Evolutionary conservation across 116 monocot species (phyloP).

Genomic region (Papilionanthe hybrid): DNA sequence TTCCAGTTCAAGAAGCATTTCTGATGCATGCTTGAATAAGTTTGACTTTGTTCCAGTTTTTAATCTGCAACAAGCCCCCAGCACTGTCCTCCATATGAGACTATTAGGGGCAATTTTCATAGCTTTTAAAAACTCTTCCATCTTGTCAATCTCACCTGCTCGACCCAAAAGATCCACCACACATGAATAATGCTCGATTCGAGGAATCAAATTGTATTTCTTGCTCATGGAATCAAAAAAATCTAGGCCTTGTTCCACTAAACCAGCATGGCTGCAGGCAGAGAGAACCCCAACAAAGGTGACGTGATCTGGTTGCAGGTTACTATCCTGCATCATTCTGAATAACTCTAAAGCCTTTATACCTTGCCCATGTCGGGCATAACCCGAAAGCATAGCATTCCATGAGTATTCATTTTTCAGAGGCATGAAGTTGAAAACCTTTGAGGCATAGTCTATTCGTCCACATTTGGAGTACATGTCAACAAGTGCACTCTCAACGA

Average conservation of each 20-base stretch:
- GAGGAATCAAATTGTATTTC: constrained; percentile 29
- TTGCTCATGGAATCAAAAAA: constrained; percentile 40
- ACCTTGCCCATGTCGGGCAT: constrained; percentile 38
- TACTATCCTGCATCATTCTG: constrained; percentile 22
- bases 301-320: constrained; percentile 36
- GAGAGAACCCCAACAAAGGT: constrained; percentile 42
- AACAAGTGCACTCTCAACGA: constrained; percentile 36
- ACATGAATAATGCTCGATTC: constrained; percentile 63
- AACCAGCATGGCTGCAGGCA: constrained; percentile 50
- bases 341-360: constrained; percentile 30
- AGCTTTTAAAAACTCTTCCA: constrained; percentile 29
- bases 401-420: constrained; percentile 33
- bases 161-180: constrained; percentile 73
- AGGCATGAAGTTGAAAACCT: constrained; percentile 34
- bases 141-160: constrained; percentile 50
- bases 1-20: constrained; percentile 38
- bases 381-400: constrained; percentile 43
- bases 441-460: constrained; percentile 20
- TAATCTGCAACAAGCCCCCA: constrained; percentile 26
- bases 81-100: constrained; percentile 47
- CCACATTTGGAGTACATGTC: constrained; percentile 57
- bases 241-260: constrained; percentile 38
- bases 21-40: constrained; percentile 23
- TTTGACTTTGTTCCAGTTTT: background rate
- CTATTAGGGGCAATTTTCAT: constrained; percentile 49